A percentile compares a stretch with the other conserved stretches of the same genome.
phyloP scores from a whole-genome alignment of 192 early-diverging fungal species.

The Coemansia sp. region DNA sequence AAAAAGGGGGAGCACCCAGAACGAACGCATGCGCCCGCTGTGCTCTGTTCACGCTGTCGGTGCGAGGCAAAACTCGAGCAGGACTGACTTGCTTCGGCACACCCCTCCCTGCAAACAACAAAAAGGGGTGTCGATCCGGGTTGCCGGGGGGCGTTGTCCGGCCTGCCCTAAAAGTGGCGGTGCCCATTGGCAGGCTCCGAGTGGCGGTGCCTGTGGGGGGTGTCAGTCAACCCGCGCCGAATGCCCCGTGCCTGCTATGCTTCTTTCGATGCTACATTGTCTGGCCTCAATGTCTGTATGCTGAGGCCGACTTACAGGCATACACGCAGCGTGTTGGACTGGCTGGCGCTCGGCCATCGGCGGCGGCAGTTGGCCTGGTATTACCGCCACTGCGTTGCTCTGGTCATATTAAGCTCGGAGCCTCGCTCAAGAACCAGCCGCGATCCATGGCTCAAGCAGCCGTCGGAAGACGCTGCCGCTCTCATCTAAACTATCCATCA shows the following conservation, averaged over 20 bases:
- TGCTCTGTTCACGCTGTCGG: slow-evolving; percentile 22
- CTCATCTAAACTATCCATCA: background rate
- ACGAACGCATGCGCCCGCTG: slow-evolving; percentile 13
- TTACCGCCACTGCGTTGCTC: background rate
- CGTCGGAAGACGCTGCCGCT: background rate
- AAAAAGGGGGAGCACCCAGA: slow-evolving; percentile 15
- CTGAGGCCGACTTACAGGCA: background rate
- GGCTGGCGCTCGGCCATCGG: background rate
- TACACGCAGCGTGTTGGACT: no score
- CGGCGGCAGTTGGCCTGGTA: background rate
- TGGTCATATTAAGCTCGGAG: background rate
- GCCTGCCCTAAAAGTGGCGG: slow-evolving; percentile 37
- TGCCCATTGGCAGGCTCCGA: slow-evolving; percentile 49
- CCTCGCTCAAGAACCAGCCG: background rate
- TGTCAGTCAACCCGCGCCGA: slow-evolving; percentile 1
- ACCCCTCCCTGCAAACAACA: slow-evolving; percentile 10
- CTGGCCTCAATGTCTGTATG: background rate
- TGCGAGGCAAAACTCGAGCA: slow-evolving; percentile 24
- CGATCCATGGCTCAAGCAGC: background rate
- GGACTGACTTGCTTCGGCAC: slow-evolving; percentile 21
- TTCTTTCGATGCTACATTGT: slow-evolving; percentile 3
- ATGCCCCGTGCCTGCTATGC: background rate
- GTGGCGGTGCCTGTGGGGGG: slow-evolving; percentile 31
- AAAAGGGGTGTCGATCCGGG: slow-evolving; percentile 19
- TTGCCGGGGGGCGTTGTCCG: slow-evolving; percentile 16